Conservation (phyloP, 495 filamentous ascomycete species). For the Achaetomiella virescens region DNA sequence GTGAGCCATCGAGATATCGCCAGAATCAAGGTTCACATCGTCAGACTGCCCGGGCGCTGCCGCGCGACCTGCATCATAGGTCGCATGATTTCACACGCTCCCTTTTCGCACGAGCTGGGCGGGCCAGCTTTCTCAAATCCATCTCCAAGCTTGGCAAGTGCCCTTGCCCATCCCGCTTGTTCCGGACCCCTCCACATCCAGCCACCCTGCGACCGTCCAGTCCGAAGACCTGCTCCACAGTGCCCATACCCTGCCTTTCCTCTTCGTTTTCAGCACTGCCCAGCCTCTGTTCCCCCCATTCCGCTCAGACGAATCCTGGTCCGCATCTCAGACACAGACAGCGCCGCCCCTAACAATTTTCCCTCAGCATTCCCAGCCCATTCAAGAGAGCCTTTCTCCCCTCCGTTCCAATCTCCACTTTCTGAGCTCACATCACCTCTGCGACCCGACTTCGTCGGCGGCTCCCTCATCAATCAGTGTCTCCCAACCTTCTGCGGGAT, state of each 20-base stretch:
- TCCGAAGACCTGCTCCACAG: constrained; percentile 2
- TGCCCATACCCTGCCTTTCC: not conserved
- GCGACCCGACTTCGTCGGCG: constrained; percentile 10
- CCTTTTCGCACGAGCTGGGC: too few species aligned
- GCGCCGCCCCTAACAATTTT: constrained; percentile 20
- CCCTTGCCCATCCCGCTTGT: constrained; percentile 6
- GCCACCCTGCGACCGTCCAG: not conserved
- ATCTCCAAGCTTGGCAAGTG: not conserved
- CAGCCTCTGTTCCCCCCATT: constrained; percentile 6
- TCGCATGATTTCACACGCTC: too few species aligned
- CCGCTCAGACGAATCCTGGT: not conserved
- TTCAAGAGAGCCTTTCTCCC: constrained; percentile 11
- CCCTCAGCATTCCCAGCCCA: constrained; percentile 11
- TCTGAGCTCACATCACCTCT: constrained; percentile 18
- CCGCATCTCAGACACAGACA: constrained; percentile 5
- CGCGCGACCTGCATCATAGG: too few species aligned
- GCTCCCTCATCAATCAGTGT: constrained; percentile 8
- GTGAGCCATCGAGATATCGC: too few species aligned
- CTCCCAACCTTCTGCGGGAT: constrained; percentile 16
- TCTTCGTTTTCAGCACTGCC: constrained; percentile 15
- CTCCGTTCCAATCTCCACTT: constrained; percentile 21
- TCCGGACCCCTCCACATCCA: constrained; percentile 9
- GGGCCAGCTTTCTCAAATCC: too few species aligned
- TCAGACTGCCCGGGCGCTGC: too few species aligned
- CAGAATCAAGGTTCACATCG: too few species aligned